These are phyloP conservation scores for sorghum (Sorghum bicolor) DNA, from an alignment of 176 grass and related monocot genomes.

Conservation along the genomic window DNA sequence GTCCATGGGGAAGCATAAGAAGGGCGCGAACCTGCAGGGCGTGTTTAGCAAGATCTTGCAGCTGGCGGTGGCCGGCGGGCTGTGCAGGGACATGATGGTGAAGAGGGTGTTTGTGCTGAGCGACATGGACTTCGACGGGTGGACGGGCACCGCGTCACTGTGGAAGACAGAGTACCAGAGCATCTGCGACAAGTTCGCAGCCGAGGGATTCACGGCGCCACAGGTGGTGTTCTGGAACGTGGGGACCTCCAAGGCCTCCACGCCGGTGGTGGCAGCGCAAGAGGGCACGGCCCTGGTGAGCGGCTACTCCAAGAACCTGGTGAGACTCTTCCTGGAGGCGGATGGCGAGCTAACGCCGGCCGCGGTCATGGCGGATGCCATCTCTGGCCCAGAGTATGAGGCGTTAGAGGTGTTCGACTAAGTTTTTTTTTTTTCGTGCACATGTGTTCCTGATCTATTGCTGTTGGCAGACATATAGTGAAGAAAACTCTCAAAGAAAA, in stretches of 20 bases:
- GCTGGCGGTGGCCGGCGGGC: slow-evolving; percentile 40
- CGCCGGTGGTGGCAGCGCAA: slow-evolving; percentile 42
- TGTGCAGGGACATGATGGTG: slow-evolving; percentile 61
- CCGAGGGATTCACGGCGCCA: slow-evolving; percentile 42
- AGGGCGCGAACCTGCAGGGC: slow-evolving; percentile 51
- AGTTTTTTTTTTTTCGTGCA: no score
- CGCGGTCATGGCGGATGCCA: neutral
- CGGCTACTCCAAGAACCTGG: slow-evolving; percentile 63
- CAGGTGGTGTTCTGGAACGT: slow-evolving; percentile 89
- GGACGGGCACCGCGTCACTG: slow-evolving; percentile 1
- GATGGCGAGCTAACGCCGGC: neutral
- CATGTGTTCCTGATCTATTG: no score
- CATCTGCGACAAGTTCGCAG: slow-evolving; percentile 30
- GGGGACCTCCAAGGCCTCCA: slow-evolving; percentile 36
- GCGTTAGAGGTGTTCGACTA: slow-evolving; percentile 7
- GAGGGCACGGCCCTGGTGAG: slow-evolving; percentile 54
- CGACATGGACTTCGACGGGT: slow-evolving; percentile 64
- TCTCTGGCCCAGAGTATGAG: neutral
- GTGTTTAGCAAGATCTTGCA: slow-evolving; percentile 49
- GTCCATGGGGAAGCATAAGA: slow-evolving; percentile 22
- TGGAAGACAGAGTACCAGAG: slow-evolving; percentile 58
- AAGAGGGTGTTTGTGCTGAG: slow-evolving; percentile 66
- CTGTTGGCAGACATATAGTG: no score
- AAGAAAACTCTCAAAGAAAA: no score
- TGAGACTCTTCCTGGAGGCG: slow-evolving; percentile 33